Evolutionary conservation across 306 rosid genomes (phyloP).

Genomic region (Lathyrus oleraceus): DNA sequence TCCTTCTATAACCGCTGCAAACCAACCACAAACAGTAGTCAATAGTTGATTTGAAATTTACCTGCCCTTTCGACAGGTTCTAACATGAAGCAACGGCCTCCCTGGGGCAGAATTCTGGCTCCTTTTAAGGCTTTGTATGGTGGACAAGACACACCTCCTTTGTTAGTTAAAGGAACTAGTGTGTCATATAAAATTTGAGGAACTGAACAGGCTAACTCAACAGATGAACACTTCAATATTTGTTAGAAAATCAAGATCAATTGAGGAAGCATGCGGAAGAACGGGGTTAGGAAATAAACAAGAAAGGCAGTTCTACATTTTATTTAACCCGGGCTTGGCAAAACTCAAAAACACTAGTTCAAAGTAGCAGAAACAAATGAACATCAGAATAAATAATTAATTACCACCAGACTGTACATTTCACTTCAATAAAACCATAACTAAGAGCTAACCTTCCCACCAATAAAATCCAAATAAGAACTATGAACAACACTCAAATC

Average conservation of each 20-base stretch:
- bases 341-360: not conserved
- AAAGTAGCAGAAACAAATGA: conserved; percentile 17
- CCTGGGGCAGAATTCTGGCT: not conserved
- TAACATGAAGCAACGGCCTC: no score
- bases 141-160: no score
- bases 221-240: not conserved
- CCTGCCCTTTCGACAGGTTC: no score
- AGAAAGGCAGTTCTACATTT: conserved; percentile 3
- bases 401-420: conserved; percentile 63
- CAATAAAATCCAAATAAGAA: not conserved
- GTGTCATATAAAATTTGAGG: not conserved
- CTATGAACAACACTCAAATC: conserved; percentile 29
- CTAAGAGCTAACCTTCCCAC: conserved; percentile 32
- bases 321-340: no score
- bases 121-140: not conserved
- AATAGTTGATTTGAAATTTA: no score
- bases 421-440: conserved; percentile 6
- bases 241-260: no score
- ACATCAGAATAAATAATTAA: conserved; percentile 32
- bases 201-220: not conserved
- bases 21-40: no score
- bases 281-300: not conserved
- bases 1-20: no score
- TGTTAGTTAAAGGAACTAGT: not conserved
- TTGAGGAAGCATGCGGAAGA: not conserved